Conservation (phyloP, 768 basidiomycete genomes). For the Lyophyllum atratum region DNA sequence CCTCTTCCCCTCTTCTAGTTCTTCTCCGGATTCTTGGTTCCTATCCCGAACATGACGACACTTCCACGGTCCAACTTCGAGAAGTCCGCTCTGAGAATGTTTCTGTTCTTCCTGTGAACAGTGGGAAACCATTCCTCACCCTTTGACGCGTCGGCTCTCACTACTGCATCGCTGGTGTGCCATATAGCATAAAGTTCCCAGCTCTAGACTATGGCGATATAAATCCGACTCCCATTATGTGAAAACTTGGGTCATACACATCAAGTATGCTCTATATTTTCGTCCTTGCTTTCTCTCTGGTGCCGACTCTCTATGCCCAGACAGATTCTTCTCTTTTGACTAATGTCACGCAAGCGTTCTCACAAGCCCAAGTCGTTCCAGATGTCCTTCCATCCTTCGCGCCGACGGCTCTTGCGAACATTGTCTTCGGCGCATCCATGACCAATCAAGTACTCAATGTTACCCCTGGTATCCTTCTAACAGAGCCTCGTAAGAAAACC, state of each 20-base stretch:
- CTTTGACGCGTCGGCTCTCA: background rate
- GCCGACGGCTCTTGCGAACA: conserved; percentile 35
- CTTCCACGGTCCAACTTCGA: background rate
- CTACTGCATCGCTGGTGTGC: background rate
- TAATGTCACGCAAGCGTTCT: conserved; percentile 32
- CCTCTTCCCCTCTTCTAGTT: too few species aligned
- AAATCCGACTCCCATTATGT: background rate
- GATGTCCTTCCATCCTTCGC: conserved; percentile 39
- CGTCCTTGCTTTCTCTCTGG: conserved; percentile 8
- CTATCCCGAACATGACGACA: background rate
- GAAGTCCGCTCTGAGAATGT: background rate
- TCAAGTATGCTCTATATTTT: conserved; percentile 1
- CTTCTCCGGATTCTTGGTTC: background rate
- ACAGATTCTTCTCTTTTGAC: conserved; percentile 11
- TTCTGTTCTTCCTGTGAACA: background rate
- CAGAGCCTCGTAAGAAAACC: conserved; percentile 35
- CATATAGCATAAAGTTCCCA: background rate
- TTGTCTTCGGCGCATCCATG: conserved; percentile 37
- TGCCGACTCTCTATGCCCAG: conserved; percentile 17
- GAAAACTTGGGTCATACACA: background rate
- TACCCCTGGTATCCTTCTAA: conserved; percentile 36
- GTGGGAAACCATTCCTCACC: background rate
- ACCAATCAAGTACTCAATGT: conserved; percentile 30
- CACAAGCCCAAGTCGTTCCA: conserved; percentile 40
- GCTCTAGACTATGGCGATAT: background rate